phyloP scores from a whole-genome alignment of 1,284 basidiomycete species.

The Fomes fomentarius region DNA sequence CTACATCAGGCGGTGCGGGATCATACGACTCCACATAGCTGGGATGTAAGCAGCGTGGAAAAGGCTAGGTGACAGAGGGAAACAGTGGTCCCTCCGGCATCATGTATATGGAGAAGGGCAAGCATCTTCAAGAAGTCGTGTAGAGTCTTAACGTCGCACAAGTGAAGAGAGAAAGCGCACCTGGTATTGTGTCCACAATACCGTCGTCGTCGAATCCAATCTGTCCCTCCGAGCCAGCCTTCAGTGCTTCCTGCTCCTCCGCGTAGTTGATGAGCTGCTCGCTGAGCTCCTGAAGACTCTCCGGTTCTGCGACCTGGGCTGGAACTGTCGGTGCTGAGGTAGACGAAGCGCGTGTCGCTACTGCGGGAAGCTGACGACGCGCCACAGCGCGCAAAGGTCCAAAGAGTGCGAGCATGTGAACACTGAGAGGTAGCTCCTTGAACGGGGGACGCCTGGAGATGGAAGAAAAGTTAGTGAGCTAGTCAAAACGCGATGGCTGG shows the following conservation, averaged over 20 bases:
- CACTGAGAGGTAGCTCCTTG: too few relatives aligned
- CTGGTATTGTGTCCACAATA: not conserved
- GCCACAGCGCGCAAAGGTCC: constrained; percentile 23
- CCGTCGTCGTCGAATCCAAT: not conserved
- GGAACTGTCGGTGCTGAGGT: not conserved
- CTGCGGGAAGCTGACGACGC: constrained; percentile 20
- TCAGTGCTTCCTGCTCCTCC: constrained; percentile 4
- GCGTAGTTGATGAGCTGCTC: constrained; percentile 5
- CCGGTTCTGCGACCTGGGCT: not conserved
- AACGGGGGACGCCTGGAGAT: not conserved
- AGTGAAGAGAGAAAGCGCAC: constrained; percentile 4
- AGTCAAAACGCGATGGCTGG: not conserved
- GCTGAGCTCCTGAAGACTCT: not conserved
- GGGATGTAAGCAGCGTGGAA: too few relatives aligned
- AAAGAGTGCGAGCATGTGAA: constrained; percentile 25
- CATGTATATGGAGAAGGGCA: too few relatives aligned
- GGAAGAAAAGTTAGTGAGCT: constrained; percentile 5
- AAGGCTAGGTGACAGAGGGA: too few relatives aligned
- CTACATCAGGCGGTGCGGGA: too few relatives aligned
- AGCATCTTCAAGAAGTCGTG: too few relatives aligned
- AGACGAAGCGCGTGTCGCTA: constrained; percentile 10
- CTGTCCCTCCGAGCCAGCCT: not conserved
- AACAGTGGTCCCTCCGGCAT: too few relatives aligned
- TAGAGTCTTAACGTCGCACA: not conserved
- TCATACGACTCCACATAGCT: too few relatives aligned